Evolutionary conservation across 202 grass and related monocot genomes (phyloP), one percentile per base, ranked within the genome.

Genomic region (Schoenoplectus tabernaemontani): DNA sequence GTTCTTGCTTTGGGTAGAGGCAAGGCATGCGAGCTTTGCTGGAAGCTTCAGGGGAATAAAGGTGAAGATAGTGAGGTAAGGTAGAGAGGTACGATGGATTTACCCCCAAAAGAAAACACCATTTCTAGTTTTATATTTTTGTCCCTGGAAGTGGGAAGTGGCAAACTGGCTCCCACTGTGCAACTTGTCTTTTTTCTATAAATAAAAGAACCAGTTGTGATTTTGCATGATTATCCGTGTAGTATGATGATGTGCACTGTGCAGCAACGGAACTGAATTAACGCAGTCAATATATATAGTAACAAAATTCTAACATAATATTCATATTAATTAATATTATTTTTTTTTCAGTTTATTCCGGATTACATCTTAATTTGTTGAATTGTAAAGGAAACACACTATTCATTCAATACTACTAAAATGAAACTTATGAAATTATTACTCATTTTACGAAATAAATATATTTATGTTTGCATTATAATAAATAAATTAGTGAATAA

Each of bases 121-220:
- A 22, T 80, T 64, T 75, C 1, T 75, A 30, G 26, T 50, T 73
- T 50, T 48, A 17, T 71, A 8, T 19, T 65, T 41, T 50, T 20
- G 78, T 64, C 78, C 78, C 20, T 80, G 26, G 37, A 80, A 80
- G 59, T 65, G 58, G 78, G 78, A 80, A 80, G 78, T 80, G 59
- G 44, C 65, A 10, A 26, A 22, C 9, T 69, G 65, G 39, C 11
- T 47, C 13, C 39, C 4, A 80, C 59, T 80, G 9, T 80, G 42
- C 59, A 46, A 43, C 7, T 30, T 65, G 34, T 13, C 36, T 20
- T 13, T 48, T 50, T 66, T 34, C 26, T 20, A 34, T 65, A 17
- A 16, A 51, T 15, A 51, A 51, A 51, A 17, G 13, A 78, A 17
- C 46, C 24, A 36, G 15, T 72, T 17, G 3, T 38, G 11, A 78